These are phyloP conservation scores for Melampsora larici-populina DNA, from an alignment of 1,284 basidiomycete genomes.

Conservation along the genomic window DNA sequence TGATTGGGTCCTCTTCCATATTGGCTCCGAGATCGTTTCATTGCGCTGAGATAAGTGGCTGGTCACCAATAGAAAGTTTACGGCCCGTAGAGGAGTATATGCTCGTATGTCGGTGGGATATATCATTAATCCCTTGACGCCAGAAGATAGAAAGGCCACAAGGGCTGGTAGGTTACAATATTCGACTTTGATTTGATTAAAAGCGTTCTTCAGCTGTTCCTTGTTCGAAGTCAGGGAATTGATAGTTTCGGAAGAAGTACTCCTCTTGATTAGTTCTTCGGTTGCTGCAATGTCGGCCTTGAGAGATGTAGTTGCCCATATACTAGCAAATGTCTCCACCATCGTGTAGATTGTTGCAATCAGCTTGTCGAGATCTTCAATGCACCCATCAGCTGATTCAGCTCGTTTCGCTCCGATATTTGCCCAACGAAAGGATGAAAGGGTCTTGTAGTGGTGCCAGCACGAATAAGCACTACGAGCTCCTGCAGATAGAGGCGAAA, in stretches of 20 bases:
- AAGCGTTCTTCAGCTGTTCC: neutral
- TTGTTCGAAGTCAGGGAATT: neutral
- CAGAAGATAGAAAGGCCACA: neutral
- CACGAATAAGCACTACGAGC: neutral
- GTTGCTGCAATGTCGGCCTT: neutral
- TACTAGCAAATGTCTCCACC: neutral
- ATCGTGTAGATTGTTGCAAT: neutral
- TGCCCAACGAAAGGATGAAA: neutral
- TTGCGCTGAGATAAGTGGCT: neutral
- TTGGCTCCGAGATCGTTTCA: neutral
- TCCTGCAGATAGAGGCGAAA: neutral
- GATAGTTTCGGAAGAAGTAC: neutral
- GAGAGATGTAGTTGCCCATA: neutral
- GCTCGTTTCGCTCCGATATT: neutral
- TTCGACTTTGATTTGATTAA: neutral
- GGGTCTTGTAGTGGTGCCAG: neutral
- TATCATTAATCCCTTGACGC: neutral
- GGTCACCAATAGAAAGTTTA: neutral
- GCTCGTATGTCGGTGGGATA: neutral
- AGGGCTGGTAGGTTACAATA: neutral
- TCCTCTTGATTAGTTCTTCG: neutral
- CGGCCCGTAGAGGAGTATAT: neutral
- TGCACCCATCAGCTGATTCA: neutral
- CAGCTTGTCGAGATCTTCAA: no score
- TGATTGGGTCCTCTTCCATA: no score